Evolutionary conservation across 306 rosid genomes (phyloP).

Genomic region (Urtica urens): DNA sequence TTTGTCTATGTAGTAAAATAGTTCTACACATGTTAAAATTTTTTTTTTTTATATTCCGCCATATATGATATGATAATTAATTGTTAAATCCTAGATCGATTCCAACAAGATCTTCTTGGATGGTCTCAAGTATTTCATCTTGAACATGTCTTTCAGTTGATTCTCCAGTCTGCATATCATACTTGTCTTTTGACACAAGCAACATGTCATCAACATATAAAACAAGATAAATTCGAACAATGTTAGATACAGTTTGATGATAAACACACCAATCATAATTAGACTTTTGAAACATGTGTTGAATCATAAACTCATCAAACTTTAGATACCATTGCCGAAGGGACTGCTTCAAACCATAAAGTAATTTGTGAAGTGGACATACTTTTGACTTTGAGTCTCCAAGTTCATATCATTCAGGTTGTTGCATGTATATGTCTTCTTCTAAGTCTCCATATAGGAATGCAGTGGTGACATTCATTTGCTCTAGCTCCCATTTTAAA

Average conservation of each 20-base stretch:
- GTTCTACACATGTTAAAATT: no score
- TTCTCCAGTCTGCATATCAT: neutral
- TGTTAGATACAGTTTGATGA: neutral
- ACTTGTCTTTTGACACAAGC: neutral
- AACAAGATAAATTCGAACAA: no score
- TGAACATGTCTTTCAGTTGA: neutral
- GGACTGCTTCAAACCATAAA: neutral
- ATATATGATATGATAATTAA: no score
- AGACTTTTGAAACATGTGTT: neutral
- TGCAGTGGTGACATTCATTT: no score
- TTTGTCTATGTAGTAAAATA: no score
- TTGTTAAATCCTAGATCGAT: no score
- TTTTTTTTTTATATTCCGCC: no score
- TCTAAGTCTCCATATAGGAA: no score
- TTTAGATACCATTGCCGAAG: neutral
- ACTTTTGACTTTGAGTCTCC: neutral
- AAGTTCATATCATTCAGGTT: no score
- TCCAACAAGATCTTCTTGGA: no score
- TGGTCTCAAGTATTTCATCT: neutral
- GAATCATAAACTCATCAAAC: neutral
- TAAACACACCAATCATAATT: neutral
- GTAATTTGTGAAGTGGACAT: neutral
- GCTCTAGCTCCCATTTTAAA: no score
- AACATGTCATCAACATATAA: neutral
- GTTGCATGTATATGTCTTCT: no score